These are phyloP conservation scores for Cyclocybe cylindracea DNA, from an alignment of 768 basidiomycete genomes.

Conservation along the genomic window DNA sequence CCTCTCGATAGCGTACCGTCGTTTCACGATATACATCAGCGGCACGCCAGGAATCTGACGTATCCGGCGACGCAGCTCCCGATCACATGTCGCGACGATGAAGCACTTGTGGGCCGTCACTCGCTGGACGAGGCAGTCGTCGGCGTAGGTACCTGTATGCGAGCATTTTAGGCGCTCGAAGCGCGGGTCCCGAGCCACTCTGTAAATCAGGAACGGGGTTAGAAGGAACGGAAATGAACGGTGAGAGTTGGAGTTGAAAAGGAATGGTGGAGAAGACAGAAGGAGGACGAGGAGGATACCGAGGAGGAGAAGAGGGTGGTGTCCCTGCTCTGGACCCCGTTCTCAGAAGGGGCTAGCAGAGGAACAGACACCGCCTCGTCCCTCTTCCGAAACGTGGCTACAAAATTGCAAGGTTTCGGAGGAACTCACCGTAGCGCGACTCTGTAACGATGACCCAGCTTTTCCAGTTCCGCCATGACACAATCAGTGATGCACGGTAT, in stretches of 20 bases:
- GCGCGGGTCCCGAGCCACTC: slow-evolving; percentile 94
- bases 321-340: not conserved
- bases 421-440: slow-evolving; percentile 83
- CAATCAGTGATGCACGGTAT: slow-evolving; percentile 99
- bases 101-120: slow-evolving; percentile 95
- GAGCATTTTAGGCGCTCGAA: slow-evolving; percentile 94
- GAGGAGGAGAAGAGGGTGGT: not conserved
- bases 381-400: not conserved
- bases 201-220: slow-evolving; percentile 30
- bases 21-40: slow-evolving; percentile 94
- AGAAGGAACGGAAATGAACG: not conserved
- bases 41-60: slow-evolving; percentile 92
- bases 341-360: no score
- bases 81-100: slow-evolving; percentile 97
- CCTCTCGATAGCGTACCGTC: slow-evolving; percentile 92
- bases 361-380: no score
- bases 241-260: no score
- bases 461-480: slow-evolving; percentile 98
- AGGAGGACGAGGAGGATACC: not conserved
- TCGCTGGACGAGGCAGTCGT: slow-evolving; percentile 96
- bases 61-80: slow-evolving; percentile 89
- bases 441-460: slow-evolving; percentile 93
- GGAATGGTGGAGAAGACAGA: no score
- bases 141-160: slow-evolving; percentile 96
- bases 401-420: not conserved